phyloP scores from a whole-genome alignment of 306 rosid species.

The Malus fusca region DNA sequence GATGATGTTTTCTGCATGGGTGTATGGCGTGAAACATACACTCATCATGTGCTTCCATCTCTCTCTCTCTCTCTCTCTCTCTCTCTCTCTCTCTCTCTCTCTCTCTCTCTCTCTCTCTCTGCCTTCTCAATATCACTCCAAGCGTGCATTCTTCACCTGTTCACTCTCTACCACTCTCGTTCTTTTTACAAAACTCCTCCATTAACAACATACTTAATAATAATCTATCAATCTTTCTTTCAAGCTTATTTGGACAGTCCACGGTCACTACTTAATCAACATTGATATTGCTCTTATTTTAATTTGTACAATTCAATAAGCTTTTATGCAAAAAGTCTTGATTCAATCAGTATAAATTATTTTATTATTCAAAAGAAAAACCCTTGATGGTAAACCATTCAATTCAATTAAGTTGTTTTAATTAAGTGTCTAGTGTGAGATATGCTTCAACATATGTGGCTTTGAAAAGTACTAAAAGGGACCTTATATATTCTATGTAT shows the following conservation, averaged over 20 bases:
- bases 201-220: neutral
- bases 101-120: neutral
- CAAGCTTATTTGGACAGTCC: neutral
- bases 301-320: neutral
- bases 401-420: neutral
- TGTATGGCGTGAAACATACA: conserved; percentile 57
- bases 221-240: neutral
- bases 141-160: conserved; percentile 22
- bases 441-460: neutral
- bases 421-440: neutral
- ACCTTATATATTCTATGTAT: neutral
- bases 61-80: conserved; percentile 1
- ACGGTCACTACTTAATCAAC: neutral
- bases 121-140: conserved; percentile 1
- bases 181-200: neutral
- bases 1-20: conserved; percentile 62
- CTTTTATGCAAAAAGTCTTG: too few relatives aligned
- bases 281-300: neutral
- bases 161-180: conserved; percentile 9
- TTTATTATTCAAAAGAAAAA: too few relatives aligned
- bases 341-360: too few relatives aligned
- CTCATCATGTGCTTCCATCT: conserved; percentile 30
- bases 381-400: neutral
- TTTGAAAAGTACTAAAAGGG: neutral
- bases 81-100: neutral